Evolutionary conservation across 495 filamentous ascomycete species (phyloP).

Genomic region (Neurospora cerealis): DNA sequence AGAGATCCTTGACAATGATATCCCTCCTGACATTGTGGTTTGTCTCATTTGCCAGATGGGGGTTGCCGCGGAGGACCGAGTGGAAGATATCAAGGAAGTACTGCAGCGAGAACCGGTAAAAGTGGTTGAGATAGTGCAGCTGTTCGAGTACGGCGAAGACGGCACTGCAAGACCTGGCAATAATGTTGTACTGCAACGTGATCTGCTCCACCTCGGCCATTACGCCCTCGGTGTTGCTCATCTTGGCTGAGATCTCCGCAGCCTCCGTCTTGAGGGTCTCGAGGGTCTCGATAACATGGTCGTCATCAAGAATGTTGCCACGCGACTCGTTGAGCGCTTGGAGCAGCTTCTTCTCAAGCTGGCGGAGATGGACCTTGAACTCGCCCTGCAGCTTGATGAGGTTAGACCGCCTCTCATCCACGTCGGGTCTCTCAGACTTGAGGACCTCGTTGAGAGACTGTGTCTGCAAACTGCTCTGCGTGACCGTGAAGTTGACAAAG

Average conservation of each 20-base stretch:
- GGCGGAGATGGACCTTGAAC: conserved; percentile 92
- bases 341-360: conserved; percentile 89
- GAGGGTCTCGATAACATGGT: conserved; percentile 94
- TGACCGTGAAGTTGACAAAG: conserved; percentile 99
- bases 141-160: conserved; percentile 96
- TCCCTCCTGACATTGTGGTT: conserved; percentile 71
- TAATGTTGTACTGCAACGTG: conserved; percentile 83
- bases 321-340: conserved; percentile 95
- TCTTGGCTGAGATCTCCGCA: conserved; percentile 90
- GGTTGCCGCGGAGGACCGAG: conserved; percentile 76
- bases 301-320: conserved; percentile 96
- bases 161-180: conserved; percentile 88
- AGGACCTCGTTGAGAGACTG: conserved; percentile 94
- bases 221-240: conserved; percentile 90
- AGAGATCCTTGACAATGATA: conserved; percentile 80
- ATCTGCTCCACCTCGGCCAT: conserved; percentile 96
- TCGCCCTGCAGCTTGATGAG: conserved; percentile 97
- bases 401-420: conserved; percentile 93
- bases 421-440: conserved; percentile 93
- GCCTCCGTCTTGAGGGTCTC: conserved; percentile 98
- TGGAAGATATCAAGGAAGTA: conserved; percentile 98
- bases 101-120: conserved; percentile 98
- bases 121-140: conserved; percentile 96
- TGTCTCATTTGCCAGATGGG: conserved; percentile 57
- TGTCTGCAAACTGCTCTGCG: conserved; percentile 95